Evolutionary conservation across 2,329 filamentous ascomycete genomes (phyloP).

Genomic region (Cytospora paraplurivora): DNA sequence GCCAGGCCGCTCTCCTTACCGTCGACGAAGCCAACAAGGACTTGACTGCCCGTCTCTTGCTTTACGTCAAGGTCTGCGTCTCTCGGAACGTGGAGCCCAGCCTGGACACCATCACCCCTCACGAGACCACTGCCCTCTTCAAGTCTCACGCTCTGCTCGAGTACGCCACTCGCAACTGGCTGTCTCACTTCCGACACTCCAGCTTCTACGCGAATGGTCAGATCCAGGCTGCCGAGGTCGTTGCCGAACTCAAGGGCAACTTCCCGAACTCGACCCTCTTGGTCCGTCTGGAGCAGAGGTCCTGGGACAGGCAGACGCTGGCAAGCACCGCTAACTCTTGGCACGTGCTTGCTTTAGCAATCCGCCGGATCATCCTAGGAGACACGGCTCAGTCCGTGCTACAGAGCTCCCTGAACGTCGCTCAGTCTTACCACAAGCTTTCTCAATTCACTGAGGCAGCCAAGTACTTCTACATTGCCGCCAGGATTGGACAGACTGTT

Average conservation of each 20-base stretch:
- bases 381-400: constrained; percentile 26
- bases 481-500: constrained; percentile 27
- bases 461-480: constrained; percentile 28
- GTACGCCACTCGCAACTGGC: constrained; percentile 29
- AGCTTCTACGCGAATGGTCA: constrained; percentile 26
- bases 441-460: constrained; percentile 27
- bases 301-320: constrained; percentile 29
- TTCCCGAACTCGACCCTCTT: constrained; percentile 29
- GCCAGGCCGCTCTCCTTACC: constrained; percentile 25
- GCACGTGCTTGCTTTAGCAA: constrained; percentile 23
- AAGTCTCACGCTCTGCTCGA: constrained; percentile 27
- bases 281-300: constrained; percentile 28
- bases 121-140: constrained; percentile 25
- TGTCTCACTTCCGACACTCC: constrained; percentile 27
- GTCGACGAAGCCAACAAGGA: constrained; percentile 29
- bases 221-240: constrained; percentile 20
- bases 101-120: constrained; percentile 23
- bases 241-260: constrained; percentile 19
- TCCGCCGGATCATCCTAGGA: constrained; percentile 22
- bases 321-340: constrained; percentile 24
- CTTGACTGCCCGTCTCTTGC: constrained; percentile 26
- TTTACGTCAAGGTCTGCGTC: constrained; percentile 30
- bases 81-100: constrained; percentile 28
- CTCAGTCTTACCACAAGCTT: constrained; percentile 26
- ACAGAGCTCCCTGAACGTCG: constrained; percentile 27